These are phyloP conservation scores for Pestalotiopsis sp. DNA, from an alignment of 2,329 filamentous ascomycete genomes.

Conservation along the genomic window DNA sequence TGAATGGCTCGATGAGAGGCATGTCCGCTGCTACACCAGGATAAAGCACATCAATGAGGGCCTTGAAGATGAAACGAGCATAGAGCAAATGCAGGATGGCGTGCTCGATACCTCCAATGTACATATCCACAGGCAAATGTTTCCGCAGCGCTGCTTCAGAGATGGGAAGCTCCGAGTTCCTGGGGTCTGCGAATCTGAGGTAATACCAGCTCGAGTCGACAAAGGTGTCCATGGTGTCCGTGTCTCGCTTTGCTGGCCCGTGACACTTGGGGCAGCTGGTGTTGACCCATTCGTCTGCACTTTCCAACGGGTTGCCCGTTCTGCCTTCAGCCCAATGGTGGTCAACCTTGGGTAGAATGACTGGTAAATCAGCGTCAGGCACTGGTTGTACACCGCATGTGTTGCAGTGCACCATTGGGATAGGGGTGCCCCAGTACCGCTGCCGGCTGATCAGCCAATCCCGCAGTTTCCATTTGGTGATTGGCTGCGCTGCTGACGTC, in stretches of 20 bases:
- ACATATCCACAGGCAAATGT: conserved; percentile 79
- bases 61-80: conserved; percentile 88
- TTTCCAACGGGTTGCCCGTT: conserved; percentile 76
- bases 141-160: conserved; percentile 57
- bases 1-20: conserved; percentile 72
- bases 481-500: conserved; percentile 60
- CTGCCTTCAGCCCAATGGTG: conserved; percentile 70
- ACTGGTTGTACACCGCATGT: conserved; percentile 80
- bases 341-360: conserved; percentile 71
- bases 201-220: conserved; percentile 97
- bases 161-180: conserved; percentile 65
- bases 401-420: conserved; percentile 82
- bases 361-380: conserved; percentile 74
- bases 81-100: conserved; percentile 90
- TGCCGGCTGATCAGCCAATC: conserved; percentile 95
- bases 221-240: conserved; percentile 96
- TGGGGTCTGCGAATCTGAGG: conserved; percentile 74
- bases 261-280: conserved; percentile 76
- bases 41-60: conserved; percentile 63
- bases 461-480: conserved; percentile 77
- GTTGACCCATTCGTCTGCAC: conserved; percentile 73
- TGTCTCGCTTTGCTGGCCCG: conserved; percentile 74
- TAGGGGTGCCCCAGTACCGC: conserved; percentile 88
- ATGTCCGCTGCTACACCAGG: conserved; percentile 26
- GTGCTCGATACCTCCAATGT: conserved; percentile 87